A percentile compares a stretch with the other conserved stretches of the same genome.
These are phyloP conservation scores for Leptosphaerulina australis DNA, from an alignment of 2,329 filamentous ascomycete species.

Conservation along the genomic window DNA sequence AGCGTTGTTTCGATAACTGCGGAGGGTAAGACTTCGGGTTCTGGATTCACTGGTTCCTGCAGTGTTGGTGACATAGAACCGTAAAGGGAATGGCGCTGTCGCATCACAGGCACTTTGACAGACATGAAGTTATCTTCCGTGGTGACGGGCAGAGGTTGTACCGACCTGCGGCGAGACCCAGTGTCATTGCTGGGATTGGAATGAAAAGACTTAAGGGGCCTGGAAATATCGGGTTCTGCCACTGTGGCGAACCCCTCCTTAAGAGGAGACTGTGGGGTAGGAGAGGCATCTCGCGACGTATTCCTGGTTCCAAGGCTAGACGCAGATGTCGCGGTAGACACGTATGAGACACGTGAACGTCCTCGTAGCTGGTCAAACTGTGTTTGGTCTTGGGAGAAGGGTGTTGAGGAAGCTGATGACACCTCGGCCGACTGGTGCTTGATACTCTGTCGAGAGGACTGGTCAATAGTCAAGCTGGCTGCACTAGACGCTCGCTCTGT, in stretches of 20 bases:
- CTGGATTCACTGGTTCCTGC: slow-evolving; percentile 18
- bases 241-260: slow-evolving; percentile 31
- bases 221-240: slow-evolving; percentile 32
- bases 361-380: slow-evolving; percentile 48
- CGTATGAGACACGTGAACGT: slow-evolving; percentile 45
- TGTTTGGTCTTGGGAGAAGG: slow-evolving; percentile 42
- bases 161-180: slow-evolving; percentile 45
- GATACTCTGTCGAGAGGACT: slow-evolving; percentile 34
- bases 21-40: background rate
- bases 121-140: slow-evolving; percentile 41
- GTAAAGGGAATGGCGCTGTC: slow-evolving; percentile 43
- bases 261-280: slow-evolving; percentile 43
- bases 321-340: slow-evolving; percentile 45
- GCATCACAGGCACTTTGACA: slow-evolving; percentile 18
- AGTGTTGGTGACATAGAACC: slow-evolving; percentile 34
- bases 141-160: slow-evolving; percentile 47
- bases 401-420: slow-evolving; percentile 45
- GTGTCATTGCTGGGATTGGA: slow-evolving; percentile 43
- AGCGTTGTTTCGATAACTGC: background rate
- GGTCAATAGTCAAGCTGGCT: slow-evolving; percentile 39
- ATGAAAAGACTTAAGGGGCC: slow-evolving; percentile 47
- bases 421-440: slow-evolving; percentile 44
- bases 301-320: slow-evolving; percentile 42
- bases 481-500: slow-evolving; percentile 36
- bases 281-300: slow-evolving; percentile 46